Evolutionary conservation across 306 rosid species (phyloP), one percentile per base, ranked within the genome.

Genomic region (Prunus padus): DNA sequence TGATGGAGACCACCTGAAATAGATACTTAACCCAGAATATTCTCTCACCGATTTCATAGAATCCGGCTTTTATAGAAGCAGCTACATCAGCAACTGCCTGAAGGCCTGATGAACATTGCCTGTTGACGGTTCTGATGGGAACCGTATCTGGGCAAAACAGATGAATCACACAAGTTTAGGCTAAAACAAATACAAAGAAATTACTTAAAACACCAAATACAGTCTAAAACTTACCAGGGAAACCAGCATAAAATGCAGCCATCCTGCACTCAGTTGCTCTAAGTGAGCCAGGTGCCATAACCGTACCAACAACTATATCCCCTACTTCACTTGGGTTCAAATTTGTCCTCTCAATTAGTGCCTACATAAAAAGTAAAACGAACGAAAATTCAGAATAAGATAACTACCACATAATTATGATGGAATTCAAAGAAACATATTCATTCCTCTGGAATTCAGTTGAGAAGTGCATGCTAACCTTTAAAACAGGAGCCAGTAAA

Each of bases 41-140:
- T 22, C 55, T 64, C 89, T 78, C 68, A 95, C 98, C 97, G 69
- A 95, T 85, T 56, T 90, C 97, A 74, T 89, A 95, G 79, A 82
- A 90, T 45, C 98, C 97, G 10, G 96, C 93, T 84, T 88, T 90
- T 54, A 95, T 92, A 71, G 81, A 82, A 61, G 98, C 95, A 85
- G 97, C 98, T 75, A 95, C 93, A 80, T 95, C 98, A 79, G 97
- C 87, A 76, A 92, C 97, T 10, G 98, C 97, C 80, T 95, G 97
- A 76, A 92, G 97, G 71, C 98, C 96, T 1, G 97, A 95, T 28
- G 98, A 95, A 78, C 98, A 95, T 84, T 90, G 98, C 77, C 97
- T 81, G 78, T 95, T 95, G 69, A 92, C 97, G 0, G 98, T 92
- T 80, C 97, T 85, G 77, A 92, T 79, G 18, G 97, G 92, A 77